Base-by-base conservation (phyloP, 2,329 filamentous ascomycete species). In the Neofusicoccum umdonicola region DNA sequence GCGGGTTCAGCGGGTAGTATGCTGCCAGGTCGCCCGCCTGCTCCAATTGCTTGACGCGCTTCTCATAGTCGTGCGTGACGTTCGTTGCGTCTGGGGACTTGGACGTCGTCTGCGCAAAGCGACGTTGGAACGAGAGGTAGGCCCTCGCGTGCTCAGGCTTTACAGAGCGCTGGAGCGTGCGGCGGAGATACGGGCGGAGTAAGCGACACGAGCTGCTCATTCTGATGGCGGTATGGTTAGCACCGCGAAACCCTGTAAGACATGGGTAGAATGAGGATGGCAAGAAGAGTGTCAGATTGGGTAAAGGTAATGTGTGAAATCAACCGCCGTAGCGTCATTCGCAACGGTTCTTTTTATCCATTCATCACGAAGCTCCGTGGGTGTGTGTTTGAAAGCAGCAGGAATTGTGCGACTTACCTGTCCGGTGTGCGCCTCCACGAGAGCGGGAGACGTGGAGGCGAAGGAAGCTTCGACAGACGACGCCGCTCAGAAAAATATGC, bases 341-440 rank as follows among this genome's bases (percentile, higher is more conserved):
- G 86, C 87, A 88, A 87, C 87, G 87, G 87, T 89, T 88, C 86
- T 88, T 80, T 56, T 62, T 62, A 44, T 65, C 52, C 58, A 64
- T 66, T 71, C 69, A 71, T 71, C 69, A 65, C 56, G 19, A 27
- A 45, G 48, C 27, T 44, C 48, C 15, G 39, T 44, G 48, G 11
- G 42, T 6, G 15, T 17, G 19, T 6, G 15, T 17, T 12, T 3
- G n/a, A 37, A 45, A 3, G 15, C 7, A 56, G 27, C 6, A 35
- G n/a, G 13, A 15, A 56, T 37, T 37, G 45, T 15, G 45, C 47
- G 66, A 51, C 62, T n/a, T 64, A 64, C 62, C 44, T 64, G 62
- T 19, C 9, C 6, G 35, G 3, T 9, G 15, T 44, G 52, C 35
- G 34, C 51, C 62, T 41, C 62, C 52, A n/a, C 19, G 22, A 47